phyloP scores from a whole-genome alignment of 305 asterid genomes.

The Plantago coronopus region DNA sequence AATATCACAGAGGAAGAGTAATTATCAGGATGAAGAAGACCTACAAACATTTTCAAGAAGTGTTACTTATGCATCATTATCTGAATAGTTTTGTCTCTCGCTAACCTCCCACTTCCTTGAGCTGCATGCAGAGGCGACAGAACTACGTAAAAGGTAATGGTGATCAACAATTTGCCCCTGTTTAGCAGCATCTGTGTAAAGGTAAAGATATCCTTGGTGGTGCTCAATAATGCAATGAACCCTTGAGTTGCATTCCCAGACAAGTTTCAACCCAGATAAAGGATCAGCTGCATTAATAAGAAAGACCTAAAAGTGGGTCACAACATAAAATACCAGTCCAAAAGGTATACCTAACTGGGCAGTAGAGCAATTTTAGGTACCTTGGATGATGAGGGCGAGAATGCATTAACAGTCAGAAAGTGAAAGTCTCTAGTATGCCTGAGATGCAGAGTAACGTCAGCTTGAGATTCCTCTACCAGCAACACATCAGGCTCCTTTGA shows the following conservation, averaged over 20 bases:
- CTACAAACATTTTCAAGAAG: constrained; percentile 4
- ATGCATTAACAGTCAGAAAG: constrained; percentile 57
- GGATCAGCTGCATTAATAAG: constrained; percentile 94
- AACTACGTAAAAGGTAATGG: constrained; percentile 71
- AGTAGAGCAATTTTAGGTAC: constrained; percentile 37
- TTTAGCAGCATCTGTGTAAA: constrained; percentile 72
- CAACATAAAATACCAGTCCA: constrained; percentile 25
- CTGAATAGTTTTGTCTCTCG: constrained; percentile 19
- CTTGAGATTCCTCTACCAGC: constrained; percentile 74
- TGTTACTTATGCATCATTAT: constrained; percentile 9
- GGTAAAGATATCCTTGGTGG: constrained; percentile 86
- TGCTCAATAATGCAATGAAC: constrained; percentile 86
- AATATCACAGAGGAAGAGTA: constrained; percentile 17
- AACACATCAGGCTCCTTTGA: constrained; percentile 64
- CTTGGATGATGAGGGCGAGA: constrained; percentile 77
- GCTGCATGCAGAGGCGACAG: constrained; percentile 36
- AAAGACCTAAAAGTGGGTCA: constrained; percentile 70
- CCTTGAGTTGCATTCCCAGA: constrained; percentile 77
- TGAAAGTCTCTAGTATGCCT: constrained; percentile 80
- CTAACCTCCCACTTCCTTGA: constrained; percentile 84
- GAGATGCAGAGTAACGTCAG: constrained; percentile 51
- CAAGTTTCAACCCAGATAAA: constrained; percentile 65
- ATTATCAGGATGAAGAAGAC: constrained; percentile 15
- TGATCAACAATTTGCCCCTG: constrained; percentile 59
- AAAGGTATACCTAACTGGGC: constrained; percentile 14